Base-by-base conservation (phyloP, 1,284 basidiomycete genomes). In the Irpex sp. region DNA sequence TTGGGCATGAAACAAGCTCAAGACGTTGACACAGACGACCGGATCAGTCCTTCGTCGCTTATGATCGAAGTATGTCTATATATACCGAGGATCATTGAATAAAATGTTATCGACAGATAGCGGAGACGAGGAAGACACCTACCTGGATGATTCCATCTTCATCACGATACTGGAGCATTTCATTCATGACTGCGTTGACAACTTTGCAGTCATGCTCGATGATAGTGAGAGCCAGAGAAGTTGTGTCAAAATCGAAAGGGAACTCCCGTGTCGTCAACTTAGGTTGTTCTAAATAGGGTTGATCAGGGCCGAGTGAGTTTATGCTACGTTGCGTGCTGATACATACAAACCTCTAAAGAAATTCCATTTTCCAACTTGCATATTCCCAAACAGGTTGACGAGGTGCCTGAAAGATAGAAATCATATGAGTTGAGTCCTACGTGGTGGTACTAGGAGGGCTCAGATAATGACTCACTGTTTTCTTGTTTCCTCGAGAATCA, bases 401-500 rank as follows among this genome's bases (percentile, higher is more conserved):
- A 87, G 80, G 32, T 76, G 75, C 32, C 86, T 86, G 71, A n/a
- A 15, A 32, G 49, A 15, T 67, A 68, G 27, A 43, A n/a, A 43
- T n/a, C n/a, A n/a, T n/a, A 66, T 44, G 45, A 44, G 10, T 20
- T 22, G 59, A 15, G 64, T 58, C 49, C 18, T 42, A 65, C 32
- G 9, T 7, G 6, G 44, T 7, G 44, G 7, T 45, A 6, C 56
- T 6, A 59, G 56, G 56, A 59, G 20, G n/a, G 13, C 7, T 11
- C 56, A 13, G 56, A 66, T 42, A n/a, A n/a, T 4, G 66, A 79
- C 82, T 70, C 73, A 88, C 85, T 76, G 80, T 73, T 90, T 83
- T n/a, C 80, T 75, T 0, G 88, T 90, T 6, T 83, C 81, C 72
- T 91, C 90, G n/a, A 89, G 79, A 67, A 91, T 88, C 22, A 91